Base-by-base conservation (phyloP, 2,329 filamentous ascomycete genomes). In the Ophiostoma himal-ulmi region DNA sequence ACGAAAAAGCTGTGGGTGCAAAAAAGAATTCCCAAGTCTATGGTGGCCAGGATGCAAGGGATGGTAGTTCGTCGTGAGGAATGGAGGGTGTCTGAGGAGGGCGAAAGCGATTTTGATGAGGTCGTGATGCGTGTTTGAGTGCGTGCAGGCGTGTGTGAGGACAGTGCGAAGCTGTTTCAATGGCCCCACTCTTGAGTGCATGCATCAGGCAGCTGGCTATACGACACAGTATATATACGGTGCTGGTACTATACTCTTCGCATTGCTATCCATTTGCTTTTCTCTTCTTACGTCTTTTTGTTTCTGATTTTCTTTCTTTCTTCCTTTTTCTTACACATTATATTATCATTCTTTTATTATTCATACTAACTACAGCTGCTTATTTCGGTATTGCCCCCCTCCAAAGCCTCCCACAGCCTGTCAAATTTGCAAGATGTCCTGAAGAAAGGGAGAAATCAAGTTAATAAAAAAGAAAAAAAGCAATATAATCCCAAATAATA, bases 41-140 rank as follows among this genome's bases (percentile, higher is more conserved):
- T 64, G 60, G 34, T 64, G 57, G 60, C 34, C 60, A 34, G 34
- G 20, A 64, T 62, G 60, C 34, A 64, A 64, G 60, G 60, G 60
- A 64, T 64, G 17, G 60, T 64, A 64, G 60, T 17, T 36, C 8
- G 34, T 37, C 60, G 60, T 64, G 26, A 37, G 34, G 34, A 64
- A 64, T 64, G 60, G 22, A 13, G 52, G 52, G 52, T 57, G 60
- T 64, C 60, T 64, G 60, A 64, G 34, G 60, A 34, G 57, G 26
- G 57, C 26, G 57, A 62, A 30, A 17, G 30, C 26, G 26, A 30
- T 13, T 62, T 14, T 8, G 14, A 62, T 62, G 57, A 62, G 17
- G 30, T 62, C 30, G 30, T 34, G 13, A 34, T 62, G 57, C n/a
- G 52, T 57, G 52, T 57, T 26, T 22, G 52, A 22, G 52, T 41